Evolutionary conservation across 139 green algal species (phyloP).

Genomic region (Coelastrella sp.): DNA sequence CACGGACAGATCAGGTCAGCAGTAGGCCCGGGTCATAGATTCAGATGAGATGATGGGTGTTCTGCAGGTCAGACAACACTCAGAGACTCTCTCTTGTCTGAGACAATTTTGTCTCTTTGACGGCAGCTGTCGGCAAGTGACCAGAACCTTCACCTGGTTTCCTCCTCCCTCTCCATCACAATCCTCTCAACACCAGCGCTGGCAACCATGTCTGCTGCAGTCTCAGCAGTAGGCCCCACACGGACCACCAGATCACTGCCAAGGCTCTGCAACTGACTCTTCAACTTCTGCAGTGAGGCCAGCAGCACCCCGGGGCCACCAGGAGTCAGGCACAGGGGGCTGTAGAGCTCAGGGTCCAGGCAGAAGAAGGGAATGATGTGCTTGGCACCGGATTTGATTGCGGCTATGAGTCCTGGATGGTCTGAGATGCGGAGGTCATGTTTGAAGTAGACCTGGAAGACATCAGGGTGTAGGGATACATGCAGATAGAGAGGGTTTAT

Average conservation of each 20-base stretch:
- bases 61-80: neutral
- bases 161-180: conserved; percentile 41
- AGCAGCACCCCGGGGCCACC: conserved; percentile 32
- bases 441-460: conserved; percentile 80
- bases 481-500: neutral
- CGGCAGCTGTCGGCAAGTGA: neutral
- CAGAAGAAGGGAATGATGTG: conserved; percentile 69
- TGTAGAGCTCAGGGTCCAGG: conserved; percentile 61
- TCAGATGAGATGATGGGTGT: neutral
- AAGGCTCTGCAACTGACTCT: conserved; percentile 46
- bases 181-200: conserved; percentile 63
- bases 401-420: conserved; percentile 73
- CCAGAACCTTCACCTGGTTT: neutral
- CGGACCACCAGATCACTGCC: conserved; percentile 73
- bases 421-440: conserved; percentile 80
- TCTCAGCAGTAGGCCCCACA: conserved; percentile 45
- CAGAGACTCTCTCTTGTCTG: neutral
- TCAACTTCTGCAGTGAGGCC: conserved; percentile 56
- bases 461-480: neutral
- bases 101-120: neutral
- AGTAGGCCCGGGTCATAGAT: neutral
- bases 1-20: neutral
- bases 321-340: conserved; percentile 46
- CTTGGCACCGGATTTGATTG: neutral
- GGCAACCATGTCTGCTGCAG: conserved; percentile 37